Percentiles rank a stretch among this genome's conserved stretches.
Evolutionary conservation across 345 rosid species (phyloP).

Genomic region (Abelmoschus esculentus): DNA sequence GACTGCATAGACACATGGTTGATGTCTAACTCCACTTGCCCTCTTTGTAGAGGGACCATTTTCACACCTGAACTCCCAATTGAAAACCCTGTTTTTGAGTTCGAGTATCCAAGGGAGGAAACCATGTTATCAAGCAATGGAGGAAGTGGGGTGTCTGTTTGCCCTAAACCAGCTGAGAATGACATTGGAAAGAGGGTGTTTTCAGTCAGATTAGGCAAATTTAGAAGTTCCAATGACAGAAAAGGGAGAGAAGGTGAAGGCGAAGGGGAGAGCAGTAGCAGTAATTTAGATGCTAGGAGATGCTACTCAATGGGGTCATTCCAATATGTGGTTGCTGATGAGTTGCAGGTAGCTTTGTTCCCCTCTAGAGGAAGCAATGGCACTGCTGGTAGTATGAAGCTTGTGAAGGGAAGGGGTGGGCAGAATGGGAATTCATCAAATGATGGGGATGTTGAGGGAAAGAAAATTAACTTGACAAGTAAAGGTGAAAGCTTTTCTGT

Average conservation of each 20-base stretch:
- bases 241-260: constrained; percentile 14
- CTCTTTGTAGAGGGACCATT: constrained; percentile 81
- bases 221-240: constrained; percentile 37
- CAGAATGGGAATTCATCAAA: constrained; percentile 33
- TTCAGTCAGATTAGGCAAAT: constrained; percentile 81
- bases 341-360: constrained; percentile 48
- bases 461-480: constrained; percentile 61
- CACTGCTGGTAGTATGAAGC: constrained; percentile 24
- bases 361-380: constrained; percentile 25
- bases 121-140: constrained; percentile 28
- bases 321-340: constrained; percentile 69
- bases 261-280: constrained; percentile 55
- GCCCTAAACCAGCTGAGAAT: constrained; percentile 42
- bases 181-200: constrained; percentile 66
- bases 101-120: constrained; percentile 46
- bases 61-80: constrained; percentile 38
- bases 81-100: constrained; percentile 53
- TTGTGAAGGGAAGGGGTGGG: constrained; percentile 27
- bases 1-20: constrained; percentile 92
- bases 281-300: constrained; percentile 56
- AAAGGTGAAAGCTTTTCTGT: constrained; percentile 94
- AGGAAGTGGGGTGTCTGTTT: constrained; percentile 28
- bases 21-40: constrained; percentile 84
- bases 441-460: constrained; percentile 56
- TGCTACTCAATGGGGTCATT: constrained; percentile 51